Percentiles rank a stretch among this genome's conserved stretches.
These are phyloP conservation scores for Vigna unguiculata DNA, from an alignment of 306 rosid genomes.

Conservation along the genomic window DNA sequence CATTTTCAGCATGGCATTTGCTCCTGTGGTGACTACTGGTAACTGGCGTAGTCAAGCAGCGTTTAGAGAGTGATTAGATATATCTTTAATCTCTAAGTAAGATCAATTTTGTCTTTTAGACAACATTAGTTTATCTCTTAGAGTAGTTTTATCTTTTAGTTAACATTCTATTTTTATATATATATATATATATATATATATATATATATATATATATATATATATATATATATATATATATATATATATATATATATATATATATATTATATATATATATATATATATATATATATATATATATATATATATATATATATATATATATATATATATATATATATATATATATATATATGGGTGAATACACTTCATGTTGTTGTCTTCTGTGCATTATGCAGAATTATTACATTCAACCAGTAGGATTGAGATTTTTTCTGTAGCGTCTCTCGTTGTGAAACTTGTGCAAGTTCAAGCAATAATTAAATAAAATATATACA, in stretches of 20 bases:
- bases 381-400: neutral
- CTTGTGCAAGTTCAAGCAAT: neutral
- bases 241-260: too few species aligned
- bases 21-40: constrained; percentile 51
- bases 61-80: neutral
- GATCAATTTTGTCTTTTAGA: too few species aligned
- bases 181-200: too few species aligned
- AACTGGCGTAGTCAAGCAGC: constrained; percentile 9
- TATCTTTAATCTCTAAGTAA: too few species aligned
- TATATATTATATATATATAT: too few species aligned
- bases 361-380: neutral
- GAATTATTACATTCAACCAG: neutral
- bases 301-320: too few species aligned
- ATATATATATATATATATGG: too few species aligned
- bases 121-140: too few species aligned
- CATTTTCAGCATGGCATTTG: constrained; percentile 48
- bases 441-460: neutral
- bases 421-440: neutral
- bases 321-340: too few species aligned
- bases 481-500: constrained; percentile 8
- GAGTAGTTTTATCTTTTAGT: neutral
- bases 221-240: too few species aligned
- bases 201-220: too few species aligned
- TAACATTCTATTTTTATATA: neutral
- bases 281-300: too few species aligned